Percentiles rank a stretch among this genome's conserved stretches.
These are phyloP conservation scores for Silene conica DNA, from an alignment of 148 eudicot genomes.

Conservation along the genomic window DNA sequence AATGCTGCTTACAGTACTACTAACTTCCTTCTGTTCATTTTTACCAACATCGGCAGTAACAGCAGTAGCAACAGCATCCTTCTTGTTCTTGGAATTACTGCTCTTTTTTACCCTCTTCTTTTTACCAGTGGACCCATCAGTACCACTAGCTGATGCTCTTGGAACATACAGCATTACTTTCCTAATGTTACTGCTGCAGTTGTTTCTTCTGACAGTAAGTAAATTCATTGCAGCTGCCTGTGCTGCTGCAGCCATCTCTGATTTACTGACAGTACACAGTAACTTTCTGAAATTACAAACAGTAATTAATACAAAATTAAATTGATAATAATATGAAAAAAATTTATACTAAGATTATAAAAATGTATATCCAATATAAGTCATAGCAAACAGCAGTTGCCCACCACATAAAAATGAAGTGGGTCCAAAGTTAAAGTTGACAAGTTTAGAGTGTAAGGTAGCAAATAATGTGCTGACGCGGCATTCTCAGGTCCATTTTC, in stretches of 20 bases:
- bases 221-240: conserved; percentile 28
- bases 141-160: conserved; percentile 24
- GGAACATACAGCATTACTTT: conserved; percentile 14
- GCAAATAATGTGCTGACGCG: conserved; percentile 5
- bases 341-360: background rate
- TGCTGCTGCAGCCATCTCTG: conserved; percentile 23
- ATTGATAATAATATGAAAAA: too few species aligned
- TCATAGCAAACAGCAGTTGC: conserved; percentile 6
- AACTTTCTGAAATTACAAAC: conserved; percentile 5
- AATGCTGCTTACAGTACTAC: background rate
- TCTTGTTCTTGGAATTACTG: conserved; percentile 19
- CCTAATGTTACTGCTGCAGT: conserved; percentile 3
- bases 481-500: conserved; percentile 12
- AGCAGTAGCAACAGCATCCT: conserved; percentile 13
- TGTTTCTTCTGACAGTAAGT: conserved; percentile 14
- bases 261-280: conserved; percentile 11
- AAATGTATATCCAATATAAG: conserved; percentile 1
- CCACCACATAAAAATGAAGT: conserved; percentile 19
- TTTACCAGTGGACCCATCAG: conserved; percentile 4
- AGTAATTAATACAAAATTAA: background rate
- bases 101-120: conserved; percentile 18
- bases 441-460: conserved; percentile 1
- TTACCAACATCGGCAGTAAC: conserved; percentile 23
- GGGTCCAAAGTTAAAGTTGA: background rate
- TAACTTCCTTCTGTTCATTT: conserved; percentile 16